Evolutionary conservation across 225 moss, liverwort and hornwort species (phyloP), one percentile per base, ranked within the genome.

Genomic region (Pleurozium schreberi): DNA sequence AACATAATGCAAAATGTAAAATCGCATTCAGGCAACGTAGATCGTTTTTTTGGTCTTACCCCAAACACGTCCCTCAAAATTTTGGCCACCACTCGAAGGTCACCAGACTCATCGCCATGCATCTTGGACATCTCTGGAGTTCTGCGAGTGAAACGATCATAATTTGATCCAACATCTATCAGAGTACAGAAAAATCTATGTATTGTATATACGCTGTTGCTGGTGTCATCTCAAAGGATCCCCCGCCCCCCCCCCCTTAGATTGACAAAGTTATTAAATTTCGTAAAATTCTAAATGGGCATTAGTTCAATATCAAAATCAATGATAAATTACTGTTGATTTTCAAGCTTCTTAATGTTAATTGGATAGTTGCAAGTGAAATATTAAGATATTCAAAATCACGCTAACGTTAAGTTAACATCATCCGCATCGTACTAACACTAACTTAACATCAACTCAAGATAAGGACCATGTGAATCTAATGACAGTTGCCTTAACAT

Each of bases 111-210:
- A 84, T 98, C 98, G 33, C 88, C 84, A 88, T 96, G 98, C 92
- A 98, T 98, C 90, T 95, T 96, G 69, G 98, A 96, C 96, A 96
- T 95, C 89, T 95, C 91, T 85, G 97, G 98, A 86, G 97, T 98
- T 83, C 97, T 96, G 96, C 94, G 88, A 66, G 63, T 80, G 88
- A 84, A 85, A 91, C 58, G 76, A 91, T 81, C 77, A 93, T 91
- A 65, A 87, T 77, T 86, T 89, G 75, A 88, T 86, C 86, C 66
- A 90, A 61, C 59, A 62, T 68, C 88, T 68, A 81, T 57, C 75
- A 87, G 83, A 89, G 69, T 84, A 70, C 77, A 87, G 90, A 90
- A 67, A 23, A n/a, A 30, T 16, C 13, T 80, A 80, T 38, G 87
- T 6, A 58, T 33, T 79, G 62, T 28, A 36, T 42, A 18, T 38